Conservation (phyloP, 768 basidiomycete species). For the Lactarius psammicola region DNA sequence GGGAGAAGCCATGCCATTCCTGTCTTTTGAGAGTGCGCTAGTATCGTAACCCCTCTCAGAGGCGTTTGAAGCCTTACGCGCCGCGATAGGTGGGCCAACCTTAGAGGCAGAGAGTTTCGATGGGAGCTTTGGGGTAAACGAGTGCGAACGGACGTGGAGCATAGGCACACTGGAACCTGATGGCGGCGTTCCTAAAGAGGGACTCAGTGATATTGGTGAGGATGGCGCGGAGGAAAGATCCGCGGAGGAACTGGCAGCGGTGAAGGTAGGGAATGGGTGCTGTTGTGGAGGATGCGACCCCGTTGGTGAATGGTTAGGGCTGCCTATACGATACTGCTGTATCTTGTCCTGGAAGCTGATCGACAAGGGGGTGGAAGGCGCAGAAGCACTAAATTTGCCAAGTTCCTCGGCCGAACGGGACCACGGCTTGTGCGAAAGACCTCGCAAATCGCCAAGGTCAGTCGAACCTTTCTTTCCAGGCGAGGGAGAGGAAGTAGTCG, state of each 20-base stretch:
- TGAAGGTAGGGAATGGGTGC: conserved; percentile 37
- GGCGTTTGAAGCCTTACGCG: conserved; percentile 46
- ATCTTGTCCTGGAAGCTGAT: conserved; percentile 59
- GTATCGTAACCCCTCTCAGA: conserved; percentile 23
- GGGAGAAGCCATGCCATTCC: not conserved
- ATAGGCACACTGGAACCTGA: conserved; percentile 29
- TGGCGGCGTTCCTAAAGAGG: conserved; percentile 32
- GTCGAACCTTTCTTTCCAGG: conserved; percentile 35
- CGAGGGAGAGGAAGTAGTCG: conserved; percentile 35
- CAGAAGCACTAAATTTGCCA: conserved; percentile 47
- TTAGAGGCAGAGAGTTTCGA: conserved; percentile 64
- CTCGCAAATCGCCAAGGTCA: conserved; percentile 64
- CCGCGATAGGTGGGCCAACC: conserved; percentile 44
- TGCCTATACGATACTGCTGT: conserved; percentile 60
- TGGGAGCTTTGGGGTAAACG: conserved; percentile 68
- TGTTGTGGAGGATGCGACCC: conserved; percentile 26
- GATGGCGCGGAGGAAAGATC: conserved; percentile 24
- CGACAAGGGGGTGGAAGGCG: conserved; percentile 41
- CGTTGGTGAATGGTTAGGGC: conserved; percentile 33
- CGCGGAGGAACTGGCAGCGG: conserved; percentile 24
- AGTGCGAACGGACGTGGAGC: conserved; percentile 60
- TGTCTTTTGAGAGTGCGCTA: conserved; percentile 1
- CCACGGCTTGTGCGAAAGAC: conserved; percentile 71
- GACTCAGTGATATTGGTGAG: conserved; percentile 35
- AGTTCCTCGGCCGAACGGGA: conserved; percentile 80